Evolutionary conservation across 306 rosid genomes (phyloP).

Genomic region (Citrullus colocynthis): DNA sequence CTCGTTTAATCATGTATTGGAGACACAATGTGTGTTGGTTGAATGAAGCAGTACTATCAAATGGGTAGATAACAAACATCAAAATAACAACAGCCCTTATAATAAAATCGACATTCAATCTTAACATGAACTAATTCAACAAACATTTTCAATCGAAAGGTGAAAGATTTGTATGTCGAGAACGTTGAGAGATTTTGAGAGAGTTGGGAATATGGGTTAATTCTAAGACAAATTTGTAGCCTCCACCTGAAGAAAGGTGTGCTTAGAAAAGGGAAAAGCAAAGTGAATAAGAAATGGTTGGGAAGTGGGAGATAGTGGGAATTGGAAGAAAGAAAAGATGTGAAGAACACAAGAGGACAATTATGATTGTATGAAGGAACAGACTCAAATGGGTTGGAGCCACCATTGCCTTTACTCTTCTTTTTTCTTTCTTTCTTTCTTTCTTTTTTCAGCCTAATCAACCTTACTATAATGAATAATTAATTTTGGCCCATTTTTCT

Average conservation of each 20-base stretch:
- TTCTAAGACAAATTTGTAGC: neutral
- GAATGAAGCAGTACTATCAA: no score
- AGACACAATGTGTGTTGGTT: no score
- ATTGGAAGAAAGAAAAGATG: neutral
- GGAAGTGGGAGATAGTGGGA: neutral
- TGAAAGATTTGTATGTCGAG: no score
- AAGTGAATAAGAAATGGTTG: neutral
- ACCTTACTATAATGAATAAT: neutral
- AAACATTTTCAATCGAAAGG: no score
- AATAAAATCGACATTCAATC: no score
- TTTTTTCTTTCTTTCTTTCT: no score
- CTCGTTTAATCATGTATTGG: no score
- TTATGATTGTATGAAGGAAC: neutral
- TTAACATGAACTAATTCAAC: no score
- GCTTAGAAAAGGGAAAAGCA: neutral
- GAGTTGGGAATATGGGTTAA: neutral
- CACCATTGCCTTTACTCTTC: neutral
- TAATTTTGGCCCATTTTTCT: neutral
- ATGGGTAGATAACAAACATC: no score
- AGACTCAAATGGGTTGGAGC: slow-evolving; percentile 12
- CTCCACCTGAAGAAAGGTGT: neutral
- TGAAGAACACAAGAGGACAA: slow-evolving; percentile 2
- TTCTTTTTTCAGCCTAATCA: neutral
- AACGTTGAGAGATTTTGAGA: no score
- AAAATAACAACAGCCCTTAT: no score